Evolutionary conservation across 2,329 filamentous ascomycete genomes (phyloP), one percentile per base, ranked within the genome.

Genomic region (Aspergillus amoenus): DNA sequence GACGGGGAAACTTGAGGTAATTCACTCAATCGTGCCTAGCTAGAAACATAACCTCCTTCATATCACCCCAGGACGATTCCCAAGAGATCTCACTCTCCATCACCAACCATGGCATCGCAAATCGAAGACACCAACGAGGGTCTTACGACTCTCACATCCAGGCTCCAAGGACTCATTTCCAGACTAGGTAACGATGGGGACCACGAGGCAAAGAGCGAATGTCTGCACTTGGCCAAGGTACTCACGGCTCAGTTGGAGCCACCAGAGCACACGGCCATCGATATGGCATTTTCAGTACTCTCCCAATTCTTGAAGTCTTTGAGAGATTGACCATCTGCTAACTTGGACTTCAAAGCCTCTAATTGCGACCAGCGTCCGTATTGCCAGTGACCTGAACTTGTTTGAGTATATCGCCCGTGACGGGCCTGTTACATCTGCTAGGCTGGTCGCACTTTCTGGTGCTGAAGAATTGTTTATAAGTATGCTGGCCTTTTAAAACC

Each of bases 201-300:
- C 40, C 24, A 4, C 15, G 34, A 57, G 9, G 48, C 55, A 30
- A 46, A n/a, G 11, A 45, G 11, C n/a, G 42, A 37, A 2, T 48
- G 48, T 40, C 49, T 57, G 3, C 43, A 53, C 13, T 3, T 57
- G 12, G 44, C 49, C 30, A 52, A 53, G 43, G 44, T 44, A 12
- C 42, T 57, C 27, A 48, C 55, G 3, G 24, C n/a, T 8, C 43
- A 57, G 27, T 18, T 57, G 8, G 49, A 57, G 13, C 13, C 41
- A 27, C 55, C 55, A 2, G 55, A 57, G 12, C 43, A 53, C 15
- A 15, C 22, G 2, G 55, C 55, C 8, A 11, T 57, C 9, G 37
- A 49, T 11, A 32, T 57, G 42, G 55, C 43, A 8, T 53, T 53
- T 24, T 52, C 43, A 37, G 55, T 57, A 48, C 21, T 4, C 21